Percentiles rank a stretch among this genome's conserved stretches.
Evolutionary conservation across 345 rosid genomes (phyloP).

Genomic region (Hevea brasiliensis): DNA sequence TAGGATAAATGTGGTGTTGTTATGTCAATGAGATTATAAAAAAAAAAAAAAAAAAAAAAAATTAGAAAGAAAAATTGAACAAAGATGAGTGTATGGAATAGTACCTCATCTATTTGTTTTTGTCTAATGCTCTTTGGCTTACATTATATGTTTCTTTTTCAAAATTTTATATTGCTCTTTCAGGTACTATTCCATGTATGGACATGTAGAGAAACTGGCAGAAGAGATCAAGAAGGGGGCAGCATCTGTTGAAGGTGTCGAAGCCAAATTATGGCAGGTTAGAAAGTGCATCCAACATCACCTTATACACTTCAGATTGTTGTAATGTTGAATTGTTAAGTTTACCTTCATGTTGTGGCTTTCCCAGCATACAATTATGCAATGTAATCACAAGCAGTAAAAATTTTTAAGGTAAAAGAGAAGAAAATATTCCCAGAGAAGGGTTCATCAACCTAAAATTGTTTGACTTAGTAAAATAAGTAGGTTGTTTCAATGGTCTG

Average conservation of each 20-base stretch:
- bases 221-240: slow-evolving; percentile 92
- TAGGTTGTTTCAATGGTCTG: background rate
- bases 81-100: no score
- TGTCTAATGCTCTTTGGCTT: background rate
- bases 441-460: background rate
- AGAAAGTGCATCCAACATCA: background rate
- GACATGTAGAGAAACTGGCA: slow-evolving; percentile 89
- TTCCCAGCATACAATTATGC: background rate
- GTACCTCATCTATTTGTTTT: no score
- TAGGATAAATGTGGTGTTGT: background rate
- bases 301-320: background rate
- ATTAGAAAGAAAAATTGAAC: no score
- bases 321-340: background rate
- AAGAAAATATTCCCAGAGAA: background rate
- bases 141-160: background rate
- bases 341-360: background rate
- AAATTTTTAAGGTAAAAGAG: background rate
- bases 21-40: background rate
- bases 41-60: no score
- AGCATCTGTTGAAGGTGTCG: slow-evolving; percentile 93
- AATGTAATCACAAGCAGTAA: slow-evolving; percentile 4
- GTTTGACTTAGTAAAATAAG: background rate
- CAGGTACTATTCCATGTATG: slow-evolving; percentile 97
- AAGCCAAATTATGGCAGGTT: slow-evolving; percentile 94
- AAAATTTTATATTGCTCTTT: slow-evolving; percentile 18